Evolutionary conservation across 495 filamentous ascomycete species (phyloP).

Genomic region (Wilcoxina mikolae): DNA sequence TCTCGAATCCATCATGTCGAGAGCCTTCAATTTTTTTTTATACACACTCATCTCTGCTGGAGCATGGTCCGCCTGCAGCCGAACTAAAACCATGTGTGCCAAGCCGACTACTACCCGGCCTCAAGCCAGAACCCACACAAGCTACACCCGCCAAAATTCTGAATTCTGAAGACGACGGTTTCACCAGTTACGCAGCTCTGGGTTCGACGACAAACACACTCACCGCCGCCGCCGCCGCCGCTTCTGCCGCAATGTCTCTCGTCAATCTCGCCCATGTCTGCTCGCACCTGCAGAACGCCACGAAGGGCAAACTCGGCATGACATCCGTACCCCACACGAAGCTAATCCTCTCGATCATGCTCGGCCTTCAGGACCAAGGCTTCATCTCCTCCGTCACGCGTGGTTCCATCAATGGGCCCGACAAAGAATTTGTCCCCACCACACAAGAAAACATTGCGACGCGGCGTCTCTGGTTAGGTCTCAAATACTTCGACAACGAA

Average conservation of each 20-base stretch:
- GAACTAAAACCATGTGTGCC: too few species aligned
- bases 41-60: too few species aligned
- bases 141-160: too few species aligned
- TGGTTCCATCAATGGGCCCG: conserved; percentile 40
- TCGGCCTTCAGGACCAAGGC: conserved; percentile 67
- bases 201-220: background rate
- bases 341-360: conserved; percentile 58
- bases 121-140: too few species aligned
- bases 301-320: conserved; percentile 66
- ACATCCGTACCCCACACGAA: conserved; percentile 75
- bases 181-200: background rate
- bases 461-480: conserved; percentile 71
- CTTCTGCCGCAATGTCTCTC: conserved; percentile 60
- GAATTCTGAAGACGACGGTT: too few species aligned
- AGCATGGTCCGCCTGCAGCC: too few species aligned
- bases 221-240: background rate
- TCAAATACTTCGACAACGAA: conserved; percentile 85
- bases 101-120: too few species aligned
- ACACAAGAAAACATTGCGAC: conserved; percentile 65
- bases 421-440: conserved; percentile 39
- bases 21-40: too few species aligned
- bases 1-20: too few species aligned
- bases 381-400: conserved; percentile 72
- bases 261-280: conserved; percentile 64
- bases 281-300: conserved; percentile 88